phyloP scores from a whole-genome alignment of 352 stramenopile species.

The Pythium angustatum region DNA sequence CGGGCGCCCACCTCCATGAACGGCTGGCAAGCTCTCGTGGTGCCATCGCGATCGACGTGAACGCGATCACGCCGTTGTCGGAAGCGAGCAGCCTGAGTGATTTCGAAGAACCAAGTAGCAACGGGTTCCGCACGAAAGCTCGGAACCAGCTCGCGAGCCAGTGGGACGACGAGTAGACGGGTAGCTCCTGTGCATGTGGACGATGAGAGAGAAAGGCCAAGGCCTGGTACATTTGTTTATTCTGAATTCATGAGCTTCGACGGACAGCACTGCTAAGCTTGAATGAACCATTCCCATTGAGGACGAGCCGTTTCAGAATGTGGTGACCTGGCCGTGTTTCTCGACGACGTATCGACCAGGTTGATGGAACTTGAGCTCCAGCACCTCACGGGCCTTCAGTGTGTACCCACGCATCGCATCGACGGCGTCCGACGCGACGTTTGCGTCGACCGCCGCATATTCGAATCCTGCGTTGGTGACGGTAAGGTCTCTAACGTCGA shows the following conservation, averaged over 20 bases:
- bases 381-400: constrained; percentile 38
- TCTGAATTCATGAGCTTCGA: not conserved
- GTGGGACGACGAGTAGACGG: constrained; percentile 33
- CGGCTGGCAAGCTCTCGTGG: constrained; percentile 17
- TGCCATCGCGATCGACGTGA: constrained; percentile 28
- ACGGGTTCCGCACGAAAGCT: constrained; percentile 29
- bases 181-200: no score
- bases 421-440: constrained; percentile 26
- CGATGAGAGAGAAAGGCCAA: constrained; percentile 19
- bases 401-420: constrained; percentile 62
- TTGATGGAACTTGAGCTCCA: constrained; percentile 46
- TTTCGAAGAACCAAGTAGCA: constrained; percentile 35
- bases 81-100: constrained; percentile 32
- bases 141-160: constrained; percentile 33
- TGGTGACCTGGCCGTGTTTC: constrained; percentile 17
- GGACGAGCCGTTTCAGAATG: not conserved
- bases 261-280: not conserved
- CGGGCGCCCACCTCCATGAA: constrained; percentile 15
- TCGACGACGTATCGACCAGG: constrained; percentile 54
- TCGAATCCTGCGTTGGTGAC: constrained; percentile 53
- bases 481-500: constrained; percentile 42
- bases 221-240: constrained; percentile 25
- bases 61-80: constrained; percentile 29
- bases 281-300: not conserved
- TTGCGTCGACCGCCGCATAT: constrained; percentile 34